Base-by-base conservation (phyloP, 805 yeast genomes). In the Metschnikowia continentalis region DNA sequence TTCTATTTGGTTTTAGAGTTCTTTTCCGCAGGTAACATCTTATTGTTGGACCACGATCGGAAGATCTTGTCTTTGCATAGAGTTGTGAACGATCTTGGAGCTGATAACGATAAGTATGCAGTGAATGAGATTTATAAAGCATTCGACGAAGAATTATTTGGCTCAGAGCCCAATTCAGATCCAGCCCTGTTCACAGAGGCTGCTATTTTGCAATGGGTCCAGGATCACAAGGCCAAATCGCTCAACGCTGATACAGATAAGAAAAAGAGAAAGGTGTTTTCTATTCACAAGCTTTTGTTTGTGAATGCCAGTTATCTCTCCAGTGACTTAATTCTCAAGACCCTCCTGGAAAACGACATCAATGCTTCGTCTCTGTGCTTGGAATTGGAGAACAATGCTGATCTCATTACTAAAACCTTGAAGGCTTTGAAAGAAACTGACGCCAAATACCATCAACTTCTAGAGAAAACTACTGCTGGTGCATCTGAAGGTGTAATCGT, bases 11-110 rank as follows among this genome's bases (percentile, higher is more conserved):
- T 89, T 0, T 68, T 92, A 48, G 99, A 92, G 67, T 92, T 92
- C 61, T 92, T 91, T 71, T 88, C 97, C 63, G 97, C 97, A 2
- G 99, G 99, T 26, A 92, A 92, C 63, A 80, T 92, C 49, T 72
- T 92, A 17, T 73, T 92, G 19, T 73, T 92, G 54, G 95, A 92
- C 65, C 77, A 81, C 30, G 78, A 84, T 19, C 67, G 75, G 53
- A 83, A 79, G 59, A 90, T 91, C 46, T 59, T 90, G 60, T 75
- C 92, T 0, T 69, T 90, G 30, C 91, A 87, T 63, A 81, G 97
- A 67, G 71, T 86, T 20, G 97, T 90, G 8, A 81, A 81, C 33
- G 95, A 87, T 48, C 80, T 83, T 60, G 87, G 80, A 35, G 53
- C 58, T 8, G 82, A 81, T 55, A 80, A 79, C 49, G 82, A 74